phyloP scores from a whole-genome alignment of 371 early-diverging fungal genomes.

The Catenaria anguillulae region DNA sequence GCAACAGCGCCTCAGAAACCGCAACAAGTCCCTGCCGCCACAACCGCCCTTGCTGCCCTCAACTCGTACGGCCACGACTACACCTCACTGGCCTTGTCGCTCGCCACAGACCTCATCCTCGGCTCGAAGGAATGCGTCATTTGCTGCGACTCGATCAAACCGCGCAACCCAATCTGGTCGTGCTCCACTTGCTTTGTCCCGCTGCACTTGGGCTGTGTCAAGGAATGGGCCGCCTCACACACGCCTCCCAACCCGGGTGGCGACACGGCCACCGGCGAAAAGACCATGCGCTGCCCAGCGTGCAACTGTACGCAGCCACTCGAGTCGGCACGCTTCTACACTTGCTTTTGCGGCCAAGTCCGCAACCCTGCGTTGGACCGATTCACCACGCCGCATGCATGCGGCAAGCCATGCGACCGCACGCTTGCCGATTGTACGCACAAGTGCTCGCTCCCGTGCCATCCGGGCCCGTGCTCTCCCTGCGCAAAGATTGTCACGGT shows the following conservation, averaged over 20 bases:
- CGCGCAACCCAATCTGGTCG: not conserved
- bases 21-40: not conserved
- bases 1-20: too few relatives aligned
- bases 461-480: constrained; percentile 2
- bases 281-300: not conserved
- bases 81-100: not conserved
- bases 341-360: not conserved
- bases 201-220: not conserved
- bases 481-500: not conserved
- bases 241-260: too few relatives aligned
- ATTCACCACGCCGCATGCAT: not conserved
- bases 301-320: not conserved
- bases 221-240: not conserved
- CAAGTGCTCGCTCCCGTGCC: constrained; percentile 1
- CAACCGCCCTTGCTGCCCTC: not conserved
- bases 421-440: too few relatives aligned
- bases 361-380: not conserved
- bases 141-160: not conserved
- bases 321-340: not conserved
- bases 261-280: not conserved
- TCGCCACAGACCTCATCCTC: not conserved
- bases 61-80: not conserved
- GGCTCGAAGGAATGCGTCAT: not conserved
- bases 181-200: not conserved
- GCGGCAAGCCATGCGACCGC: constrained; percentile 3